Evolutionary conservation across 2,329 filamentous ascomycete species (phyloP).

Genomic region (Xylariaceae sp.): DNA sequence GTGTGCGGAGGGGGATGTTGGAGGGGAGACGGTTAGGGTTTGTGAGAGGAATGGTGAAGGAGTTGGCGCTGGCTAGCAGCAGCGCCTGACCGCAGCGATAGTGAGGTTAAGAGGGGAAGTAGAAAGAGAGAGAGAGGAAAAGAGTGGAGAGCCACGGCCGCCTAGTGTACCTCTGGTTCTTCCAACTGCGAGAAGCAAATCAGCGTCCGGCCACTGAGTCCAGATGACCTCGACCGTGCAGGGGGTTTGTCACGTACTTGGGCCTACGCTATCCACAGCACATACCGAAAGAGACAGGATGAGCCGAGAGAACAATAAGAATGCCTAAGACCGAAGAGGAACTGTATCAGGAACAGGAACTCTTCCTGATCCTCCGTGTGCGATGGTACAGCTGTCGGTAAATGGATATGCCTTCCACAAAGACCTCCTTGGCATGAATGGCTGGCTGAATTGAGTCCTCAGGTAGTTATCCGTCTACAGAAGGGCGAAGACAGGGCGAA

Average conservation of each 20-base stretch:
- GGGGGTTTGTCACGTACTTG: not conserved
- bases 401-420: not conserved
- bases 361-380: not conserved
- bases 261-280: not conserved
- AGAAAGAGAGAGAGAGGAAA: slow-evolving; percentile 17
- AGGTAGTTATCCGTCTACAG: not conserved
- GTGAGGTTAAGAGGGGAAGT: slow-evolving; percentile 18
- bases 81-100: slow-evolving; percentile 58
- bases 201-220: slow-evolving; percentile 18
- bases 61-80: slow-evolving; percentile 69
- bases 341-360: not conserved
- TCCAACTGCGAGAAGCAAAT: slow-evolving; percentile 17
- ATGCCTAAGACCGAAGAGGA: not conserved
- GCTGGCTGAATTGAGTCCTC: not conserved
- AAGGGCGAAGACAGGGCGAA: not conserved
- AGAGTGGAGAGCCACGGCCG: slow-evolving; percentile 27
- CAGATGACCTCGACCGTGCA: slow-evolving; percentile 21
- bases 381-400: not conserved
- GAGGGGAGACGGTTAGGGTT: slow-evolving; percentile 64
- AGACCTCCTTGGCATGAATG: not conserved
- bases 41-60: slow-evolving; percentile 79
- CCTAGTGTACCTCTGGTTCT: slow-evolving; percentile 17
- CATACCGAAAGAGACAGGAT: not conserved
- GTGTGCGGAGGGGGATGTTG: slow-evolving; percentile 81
- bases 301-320: not conserved